phyloP scores from a whole-genome alignment of 164 flowering plant genomes.

The Nymphaea colorata region DNA sequence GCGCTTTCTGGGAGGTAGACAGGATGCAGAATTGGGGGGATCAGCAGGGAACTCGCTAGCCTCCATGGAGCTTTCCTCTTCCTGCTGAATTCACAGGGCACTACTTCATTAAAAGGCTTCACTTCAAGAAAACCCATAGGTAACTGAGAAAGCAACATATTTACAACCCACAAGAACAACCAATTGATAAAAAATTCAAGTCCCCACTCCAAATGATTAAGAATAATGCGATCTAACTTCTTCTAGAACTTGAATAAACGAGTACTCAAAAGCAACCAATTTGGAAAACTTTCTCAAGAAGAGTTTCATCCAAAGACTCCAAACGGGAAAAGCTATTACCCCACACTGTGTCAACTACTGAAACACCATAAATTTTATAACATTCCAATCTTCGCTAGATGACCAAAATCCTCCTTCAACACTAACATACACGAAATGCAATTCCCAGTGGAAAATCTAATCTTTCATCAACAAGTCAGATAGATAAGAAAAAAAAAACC shows the following conservation, averaged over 20 bases:
- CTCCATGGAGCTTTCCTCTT: conserved; percentile 16
- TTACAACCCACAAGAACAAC: not conserved
- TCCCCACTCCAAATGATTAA: not conserved
- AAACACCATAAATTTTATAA: too few species aligned
- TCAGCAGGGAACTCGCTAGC: conserved; percentile 35
- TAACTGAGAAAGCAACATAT: not conserved
- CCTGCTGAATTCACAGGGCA: not conserved
- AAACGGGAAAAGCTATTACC: not conserved
- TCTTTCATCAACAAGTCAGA: not conserved
- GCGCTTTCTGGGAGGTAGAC: conserved; percentile 86
- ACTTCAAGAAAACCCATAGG: too few species aligned
- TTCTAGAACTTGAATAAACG: not conserved
- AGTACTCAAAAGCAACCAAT: not conserved
- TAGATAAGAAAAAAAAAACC: not conserved
- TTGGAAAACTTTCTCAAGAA: not conserved
- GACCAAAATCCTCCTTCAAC: not conserved
- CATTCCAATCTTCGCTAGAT: not conserved
- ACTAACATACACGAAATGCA: not conserved
- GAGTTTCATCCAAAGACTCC: not conserved
- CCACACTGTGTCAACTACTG: not conserved
- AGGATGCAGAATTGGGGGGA: conserved; percentile 58
- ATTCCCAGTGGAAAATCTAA: not conserved
- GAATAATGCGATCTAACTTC: not conserved
- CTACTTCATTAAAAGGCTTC: not conserved
- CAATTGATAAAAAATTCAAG: too few species aligned